phyloP scores from a whole-genome alignment of 2,329 filamentous ascomycete genomes.

The Penicillium sp. region DNA sequence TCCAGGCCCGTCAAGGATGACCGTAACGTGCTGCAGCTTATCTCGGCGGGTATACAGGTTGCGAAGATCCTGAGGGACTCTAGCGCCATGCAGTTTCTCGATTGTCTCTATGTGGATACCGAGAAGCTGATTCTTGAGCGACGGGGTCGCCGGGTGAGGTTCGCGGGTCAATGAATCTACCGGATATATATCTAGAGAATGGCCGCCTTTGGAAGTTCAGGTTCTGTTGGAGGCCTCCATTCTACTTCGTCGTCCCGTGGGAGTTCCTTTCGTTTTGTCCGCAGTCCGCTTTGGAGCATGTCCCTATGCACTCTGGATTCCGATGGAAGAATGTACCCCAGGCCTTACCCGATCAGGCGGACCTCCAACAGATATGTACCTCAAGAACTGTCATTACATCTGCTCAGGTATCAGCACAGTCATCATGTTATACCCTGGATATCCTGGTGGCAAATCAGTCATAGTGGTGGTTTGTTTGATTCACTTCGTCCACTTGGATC shows the following conservation, averaged over 20 bases:
- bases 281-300: slow-evolving; percentile 1
- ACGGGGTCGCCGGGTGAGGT: slow-evolving; percentile 37
- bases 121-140: slow-evolving; percentile 74
- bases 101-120: slow-evolving; percentile 75
- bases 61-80: slow-evolving; percentile 84
- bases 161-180: slow-evolving; percentile 29
- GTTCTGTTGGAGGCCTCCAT: slow-evolving; percentile 2
- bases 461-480: neutral
- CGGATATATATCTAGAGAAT: slow-evolving; percentile 3
- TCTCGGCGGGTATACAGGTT: slow-evolving; percentile 82
- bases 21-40: slow-evolving; percentile 80
- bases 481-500: neutral
- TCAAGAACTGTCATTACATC: neutral
- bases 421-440: neutral
- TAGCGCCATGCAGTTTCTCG: slow-evolving; percentile 75
- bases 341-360: neutral
- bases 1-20: slow-evolving; percentile 81
- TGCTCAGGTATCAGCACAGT: neutral
- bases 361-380: neutral
- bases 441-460: neutral
- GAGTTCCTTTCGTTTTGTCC: neutral
- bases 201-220: slow-evolving; percentile 3
- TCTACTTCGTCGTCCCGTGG: neutral
- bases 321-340: slow-evolving; percentile 2
- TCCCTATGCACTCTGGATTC: neutral